These are phyloP conservation scores for Pseudogymnoascus sp. DNA, from an alignment of 2,329 filamentous ascomycete genomes.

Conservation along the genomic window DNA sequence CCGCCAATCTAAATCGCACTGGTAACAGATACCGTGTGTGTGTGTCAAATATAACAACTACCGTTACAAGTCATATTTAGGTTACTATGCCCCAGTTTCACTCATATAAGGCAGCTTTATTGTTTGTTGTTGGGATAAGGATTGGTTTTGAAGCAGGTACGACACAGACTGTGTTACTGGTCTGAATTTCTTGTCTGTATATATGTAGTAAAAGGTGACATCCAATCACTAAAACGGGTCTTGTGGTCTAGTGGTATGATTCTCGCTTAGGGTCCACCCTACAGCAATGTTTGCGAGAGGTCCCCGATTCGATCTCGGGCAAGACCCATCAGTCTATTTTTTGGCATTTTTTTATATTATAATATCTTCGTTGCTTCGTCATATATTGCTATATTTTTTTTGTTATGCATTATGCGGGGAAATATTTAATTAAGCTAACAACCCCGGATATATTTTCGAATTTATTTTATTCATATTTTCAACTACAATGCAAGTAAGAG, in stretches of 20 bases:
- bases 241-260: slow-evolving; percentile 9
- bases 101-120: neutral
- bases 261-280: slow-evolving; percentile 7
- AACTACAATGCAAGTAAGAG: neutral
- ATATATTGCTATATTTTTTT: neutral
- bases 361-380: too few relatives aligned
- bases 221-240: neutral
- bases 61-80: neutral
- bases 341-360: neutral
- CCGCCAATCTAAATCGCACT: neutral
- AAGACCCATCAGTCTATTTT: neutral
- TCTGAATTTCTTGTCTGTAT: neutral
- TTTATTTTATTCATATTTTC: neutral
- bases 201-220: neutral
- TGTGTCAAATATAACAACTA: neutral
- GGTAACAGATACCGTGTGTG: neutral
- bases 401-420: neutral
- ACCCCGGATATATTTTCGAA: neutral
- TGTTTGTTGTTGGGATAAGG: neutral
- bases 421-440: neutral
- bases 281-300: slow-evolving; percentile 7
- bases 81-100: neutral
- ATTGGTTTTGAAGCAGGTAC: neutral
- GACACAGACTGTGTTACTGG: neutral
- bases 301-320: slow-evolving; percentile 8